These are phyloP conservation scores for Mortierella sp. DNA, from an alignment of 371 early-diverging fungal species.

Conservation along the genomic window DNA sequence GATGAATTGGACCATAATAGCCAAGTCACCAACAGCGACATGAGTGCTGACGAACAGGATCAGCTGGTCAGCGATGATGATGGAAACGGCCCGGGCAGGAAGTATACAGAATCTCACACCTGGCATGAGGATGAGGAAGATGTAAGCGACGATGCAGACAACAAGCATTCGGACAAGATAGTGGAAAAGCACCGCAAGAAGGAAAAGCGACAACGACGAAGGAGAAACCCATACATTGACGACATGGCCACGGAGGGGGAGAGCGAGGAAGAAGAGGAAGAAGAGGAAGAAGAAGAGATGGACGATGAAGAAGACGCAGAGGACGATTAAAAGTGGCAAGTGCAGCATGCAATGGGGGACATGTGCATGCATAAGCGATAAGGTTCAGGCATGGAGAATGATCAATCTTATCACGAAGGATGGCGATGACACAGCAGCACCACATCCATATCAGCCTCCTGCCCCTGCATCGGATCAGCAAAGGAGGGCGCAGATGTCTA, in stretches of 20 bases:
- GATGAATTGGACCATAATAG: too few species aligned
- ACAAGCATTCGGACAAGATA: slow-evolving; percentile 22
- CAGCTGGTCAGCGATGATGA: slow-evolving; percentile 15
- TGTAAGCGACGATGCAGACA: slow-evolving; percentile 12
- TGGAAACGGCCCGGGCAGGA: neutral
- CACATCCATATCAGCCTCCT: too few species aligned
- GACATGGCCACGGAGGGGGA: slow-evolving; percentile 30
- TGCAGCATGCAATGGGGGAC: too few species aligned
- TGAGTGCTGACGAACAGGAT: slow-evolving; percentile 22
- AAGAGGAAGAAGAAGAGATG: slow-evolving; percentile 22
- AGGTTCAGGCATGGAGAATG: too few species aligned
- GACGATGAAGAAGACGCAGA: slow-evolving; percentile 12
- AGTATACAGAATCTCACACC: neutral
- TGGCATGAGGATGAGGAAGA: neutral
- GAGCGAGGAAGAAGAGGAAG: slow-evolving; percentile 24
- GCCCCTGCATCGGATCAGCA: too few species aligned
- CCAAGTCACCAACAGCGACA: slow-evolving; percentile 50
- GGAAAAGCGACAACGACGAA: slow-evolving; percentile 17
- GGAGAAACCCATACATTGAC: slow-evolving; percentile 42
- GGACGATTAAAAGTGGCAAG: slow-evolving; percentile 6
- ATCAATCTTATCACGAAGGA: too few species aligned
- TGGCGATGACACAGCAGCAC: too few species aligned
- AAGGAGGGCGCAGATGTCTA: too few species aligned
- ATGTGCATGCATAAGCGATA: too few species aligned
- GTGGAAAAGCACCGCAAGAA: slow-evolving; percentile 31